Evolutionary conservation across 306 rosid species (phyloP).

Genomic region (Parietaria judaica): DNA sequence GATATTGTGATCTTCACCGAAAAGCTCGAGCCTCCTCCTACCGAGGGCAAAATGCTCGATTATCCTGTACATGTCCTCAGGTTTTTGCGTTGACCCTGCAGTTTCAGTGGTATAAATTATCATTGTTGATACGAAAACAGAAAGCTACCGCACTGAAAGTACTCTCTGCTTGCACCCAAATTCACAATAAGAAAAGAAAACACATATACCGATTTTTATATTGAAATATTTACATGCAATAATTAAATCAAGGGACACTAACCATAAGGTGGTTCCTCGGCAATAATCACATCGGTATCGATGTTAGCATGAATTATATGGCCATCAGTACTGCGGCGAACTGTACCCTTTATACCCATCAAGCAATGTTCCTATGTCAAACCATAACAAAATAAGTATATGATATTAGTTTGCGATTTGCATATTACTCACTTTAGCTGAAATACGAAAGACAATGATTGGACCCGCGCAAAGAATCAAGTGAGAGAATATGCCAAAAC

Average conservation of each 20-base stretch:
- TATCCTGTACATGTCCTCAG: constrained; percentile 98
- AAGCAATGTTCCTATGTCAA: constrained; percentile 86
- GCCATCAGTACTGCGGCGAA: constrained; percentile 98
- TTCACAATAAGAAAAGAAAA: background rate
- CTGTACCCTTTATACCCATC: constrained; percentile 99
- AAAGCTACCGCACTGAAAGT: background rate
- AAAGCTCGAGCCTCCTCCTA: constrained; percentile 90
- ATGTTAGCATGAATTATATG: constrained; percentile 99
- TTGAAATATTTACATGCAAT: background rate
- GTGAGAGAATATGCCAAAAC: too few relatives aligned
- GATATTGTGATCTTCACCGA: constrained; percentile 97
- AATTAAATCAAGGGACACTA: constrained; percentile 25
- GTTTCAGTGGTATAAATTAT: constrained; percentile 11
- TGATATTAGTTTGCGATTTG: background rate
- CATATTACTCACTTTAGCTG: too few relatives aligned
- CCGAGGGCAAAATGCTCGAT: constrained; percentile 99
- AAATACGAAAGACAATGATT: background rate
- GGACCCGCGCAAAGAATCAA: too few relatives aligned
- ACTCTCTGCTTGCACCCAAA: background rate
- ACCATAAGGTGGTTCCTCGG: constrained; percentile 99
- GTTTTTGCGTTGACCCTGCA: constrained; percentile 96
- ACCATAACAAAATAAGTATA: constrained; percentile 10
- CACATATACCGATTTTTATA: constrained; percentile 2
- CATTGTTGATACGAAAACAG: too few relatives aligned
- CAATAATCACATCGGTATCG: constrained; percentile 93